phyloP scores from a whole-genome alignment of 2,329 filamentous ascomycete species.

The Tolypocladium ophioglossoides region DNA sequence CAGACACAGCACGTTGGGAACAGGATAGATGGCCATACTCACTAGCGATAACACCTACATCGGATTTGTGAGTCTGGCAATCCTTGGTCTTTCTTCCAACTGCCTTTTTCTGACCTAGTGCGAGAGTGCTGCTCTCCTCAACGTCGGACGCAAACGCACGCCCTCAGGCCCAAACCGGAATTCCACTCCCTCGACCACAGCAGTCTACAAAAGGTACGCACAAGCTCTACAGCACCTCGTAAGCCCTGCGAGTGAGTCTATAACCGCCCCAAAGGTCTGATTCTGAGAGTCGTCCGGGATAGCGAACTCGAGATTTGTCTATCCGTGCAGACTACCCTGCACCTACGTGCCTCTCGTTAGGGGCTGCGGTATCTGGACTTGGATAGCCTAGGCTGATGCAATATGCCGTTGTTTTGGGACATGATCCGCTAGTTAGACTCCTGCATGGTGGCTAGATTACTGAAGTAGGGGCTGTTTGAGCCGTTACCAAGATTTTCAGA shows the following conservation, averaged over 20 bases:
- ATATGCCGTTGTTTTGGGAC: too few relatives aligned
- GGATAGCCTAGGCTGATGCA: too few relatives aligned
- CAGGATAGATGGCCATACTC: background rate
- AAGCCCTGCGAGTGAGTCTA: conserved; percentile 13
- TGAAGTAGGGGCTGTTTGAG: too few relatives aligned
- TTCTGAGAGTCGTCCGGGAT: conserved; percentile 7
- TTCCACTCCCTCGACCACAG: conserved; percentile 11
- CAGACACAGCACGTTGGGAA: background rate
- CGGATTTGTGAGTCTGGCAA: conserved; percentile 8
- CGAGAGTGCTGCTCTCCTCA: background rate
- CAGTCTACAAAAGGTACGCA: conserved; percentile 8
- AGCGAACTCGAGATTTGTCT: conserved; percentile 12
- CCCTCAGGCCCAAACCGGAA: conserved; percentile 14
- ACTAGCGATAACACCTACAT: conserved; percentile 16
- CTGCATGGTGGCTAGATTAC: too few relatives aligned
- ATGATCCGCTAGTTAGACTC: too few relatives aligned
- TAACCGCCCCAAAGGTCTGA: conserved; percentile 10
- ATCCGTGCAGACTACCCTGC: too few relatives aligned
- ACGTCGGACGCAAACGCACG: conserved; percentile 12
- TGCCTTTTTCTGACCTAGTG: background rate
- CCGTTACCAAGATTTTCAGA: too few relatives aligned
- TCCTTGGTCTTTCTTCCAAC: conserved; percentile 5
- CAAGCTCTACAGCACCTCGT: conserved; percentile 12
- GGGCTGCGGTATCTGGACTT: too few relatives aligned
- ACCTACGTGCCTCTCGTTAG: too few relatives aligned